phyloP scores from a whole-genome alignment of 148 eudicot species.

The Agrostemma githago region DNA sequence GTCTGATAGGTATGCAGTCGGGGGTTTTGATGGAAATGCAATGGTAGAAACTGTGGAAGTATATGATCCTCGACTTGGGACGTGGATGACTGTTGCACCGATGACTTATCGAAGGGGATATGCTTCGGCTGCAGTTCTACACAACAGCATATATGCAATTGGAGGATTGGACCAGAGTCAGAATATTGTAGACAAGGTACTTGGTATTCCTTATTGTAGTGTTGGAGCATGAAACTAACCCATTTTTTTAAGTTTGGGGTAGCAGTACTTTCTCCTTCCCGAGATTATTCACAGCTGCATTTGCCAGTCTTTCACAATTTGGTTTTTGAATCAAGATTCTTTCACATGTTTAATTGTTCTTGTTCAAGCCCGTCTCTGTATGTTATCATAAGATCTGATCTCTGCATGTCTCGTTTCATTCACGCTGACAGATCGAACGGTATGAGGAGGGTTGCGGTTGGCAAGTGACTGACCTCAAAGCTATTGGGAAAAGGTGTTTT shows the following conservation, averaged over 20 bases:
- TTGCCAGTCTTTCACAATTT: neutral
- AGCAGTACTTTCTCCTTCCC: neutral
- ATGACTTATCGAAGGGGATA: constrained; percentile 63
- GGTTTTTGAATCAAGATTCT: neutral
- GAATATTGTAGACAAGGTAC: constrained; percentile 39
- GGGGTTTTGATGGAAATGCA: constrained; percentile 59
- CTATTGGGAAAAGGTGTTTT: constrained; percentile 49
- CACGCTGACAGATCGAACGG: constrained; percentile 51
- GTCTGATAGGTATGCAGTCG: constrained; percentile 55
- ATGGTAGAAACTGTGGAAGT: constrained; percentile 66
- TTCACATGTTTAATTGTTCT: neutral
- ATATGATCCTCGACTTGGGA: constrained; percentile 67
- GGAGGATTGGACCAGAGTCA: constrained; percentile 47
- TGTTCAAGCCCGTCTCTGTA: neutral
- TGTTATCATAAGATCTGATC: no score
- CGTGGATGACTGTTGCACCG: constrained; percentile 62
- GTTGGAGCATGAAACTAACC: neutral
- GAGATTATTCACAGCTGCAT: neutral
- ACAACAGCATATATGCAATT: constrained; percentile 45
- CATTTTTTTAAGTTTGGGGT: no score
- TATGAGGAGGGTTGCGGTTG: constrained; percentile 66
- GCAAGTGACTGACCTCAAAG: constrained; percentile 49
- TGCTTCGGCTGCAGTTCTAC: constrained; percentile 42
- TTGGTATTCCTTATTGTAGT: constrained; percentile 6
- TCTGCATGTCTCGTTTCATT: no score